Evolutionary conservation across 1,139 yeast species (phyloP).

Genomic region (Petasospora rhodanensis): DNA sequence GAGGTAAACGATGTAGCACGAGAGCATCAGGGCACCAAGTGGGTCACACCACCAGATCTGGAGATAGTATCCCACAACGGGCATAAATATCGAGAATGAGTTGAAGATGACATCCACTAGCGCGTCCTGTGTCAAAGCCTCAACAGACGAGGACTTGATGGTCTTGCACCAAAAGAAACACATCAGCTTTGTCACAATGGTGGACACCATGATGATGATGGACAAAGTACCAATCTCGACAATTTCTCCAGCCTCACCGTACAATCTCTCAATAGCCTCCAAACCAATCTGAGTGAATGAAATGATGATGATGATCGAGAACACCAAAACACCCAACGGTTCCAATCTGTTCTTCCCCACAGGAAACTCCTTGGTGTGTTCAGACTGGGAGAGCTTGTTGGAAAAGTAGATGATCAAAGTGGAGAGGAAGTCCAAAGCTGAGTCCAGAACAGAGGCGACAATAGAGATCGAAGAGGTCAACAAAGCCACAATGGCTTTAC

Average conservation of each 20-base stretch:
- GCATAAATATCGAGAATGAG: conserved; percentile 65
- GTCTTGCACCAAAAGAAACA: conserved; percentile 64
- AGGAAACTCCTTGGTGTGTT: conserved; percentile 47
- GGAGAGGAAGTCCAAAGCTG: conserved; percentile 68
- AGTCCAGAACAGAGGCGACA: conserved; percentile 74
- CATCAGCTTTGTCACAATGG: conserved; percentile 54
- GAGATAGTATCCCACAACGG: conserved; percentile 50
- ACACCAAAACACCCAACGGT: conserved; percentile 74
- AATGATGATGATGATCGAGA: conserved; percentile 64
- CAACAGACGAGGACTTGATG: conserved; percentile 65
- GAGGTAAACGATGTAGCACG: conserved; percentile 56
- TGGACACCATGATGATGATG: conserved; percentile 53
- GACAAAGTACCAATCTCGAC: conserved; percentile 54
- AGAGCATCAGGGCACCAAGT: conserved; percentile 60
- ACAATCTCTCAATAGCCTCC: conserved; percentile 42
- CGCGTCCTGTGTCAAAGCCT: conserved; percentile 81
- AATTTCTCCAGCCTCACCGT: conserved; percentile 31
- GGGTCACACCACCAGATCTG: conserved; percentile 73
- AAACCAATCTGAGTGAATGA: conserved; percentile 73
- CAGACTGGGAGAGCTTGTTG: conserved; percentile 49
- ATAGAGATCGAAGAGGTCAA: conserved; percentile 69
- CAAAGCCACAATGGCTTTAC: conserved; percentile 58
- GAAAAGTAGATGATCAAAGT: conserved; percentile 68
- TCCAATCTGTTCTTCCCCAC: conserved; percentile 71
- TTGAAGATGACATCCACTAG: conserved; percentile 72